phyloP scores from a whole-genome alignment of 164 flowering plant species.

The Kingdonia uniflora region DNA sequence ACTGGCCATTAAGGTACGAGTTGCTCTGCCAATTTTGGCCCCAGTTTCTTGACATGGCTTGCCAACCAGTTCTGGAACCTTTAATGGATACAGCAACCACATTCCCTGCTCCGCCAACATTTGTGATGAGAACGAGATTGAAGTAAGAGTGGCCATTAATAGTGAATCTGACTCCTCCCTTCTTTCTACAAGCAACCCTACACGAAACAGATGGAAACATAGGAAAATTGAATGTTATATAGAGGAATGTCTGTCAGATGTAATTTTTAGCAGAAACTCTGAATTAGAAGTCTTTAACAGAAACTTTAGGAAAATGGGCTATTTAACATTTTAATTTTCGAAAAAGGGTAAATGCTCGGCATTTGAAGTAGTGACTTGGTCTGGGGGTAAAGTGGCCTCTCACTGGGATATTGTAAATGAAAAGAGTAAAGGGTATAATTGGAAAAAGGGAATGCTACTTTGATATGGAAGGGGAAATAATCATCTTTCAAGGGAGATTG shows the following conservation, averaged over 20 bases:
- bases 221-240: too few species aligned
- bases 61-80: slow-evolving; percentile 58
- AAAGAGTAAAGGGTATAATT: too few species aligned
- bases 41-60: slow-evolving; percentile 65
- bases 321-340: too few species aligned
- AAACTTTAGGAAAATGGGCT: background rate
- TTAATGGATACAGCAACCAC: slow-evolving; percentile 47
- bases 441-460: too few species aligned
- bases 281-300: background rate
- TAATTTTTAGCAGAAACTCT: too few species aligned
- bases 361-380: too few species aligned
- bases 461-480: too few species aligned
- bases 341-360: too few species aligned
- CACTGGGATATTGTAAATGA: too few species aligned
- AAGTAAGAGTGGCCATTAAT: slow-evolving; percentile 67
- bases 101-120: slow-evolving; percentile 74
- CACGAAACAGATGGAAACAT: background rate
- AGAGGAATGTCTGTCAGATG: too few species aligned
- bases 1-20: slow-evolving; percentile 49
- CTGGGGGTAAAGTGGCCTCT: too few species aligned
- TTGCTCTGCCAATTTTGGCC: slow-evolving; percentile 82
- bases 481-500: too few species aligned
- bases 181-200: slow-evolving; percentile 60
- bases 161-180: slow-evolving; percentile 64
- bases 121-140: slow-evolving; percentile 57